Conservation (phyloP, 2,329 filamentous ascomycete genomes). For the Endothia cerciana region DNA sequence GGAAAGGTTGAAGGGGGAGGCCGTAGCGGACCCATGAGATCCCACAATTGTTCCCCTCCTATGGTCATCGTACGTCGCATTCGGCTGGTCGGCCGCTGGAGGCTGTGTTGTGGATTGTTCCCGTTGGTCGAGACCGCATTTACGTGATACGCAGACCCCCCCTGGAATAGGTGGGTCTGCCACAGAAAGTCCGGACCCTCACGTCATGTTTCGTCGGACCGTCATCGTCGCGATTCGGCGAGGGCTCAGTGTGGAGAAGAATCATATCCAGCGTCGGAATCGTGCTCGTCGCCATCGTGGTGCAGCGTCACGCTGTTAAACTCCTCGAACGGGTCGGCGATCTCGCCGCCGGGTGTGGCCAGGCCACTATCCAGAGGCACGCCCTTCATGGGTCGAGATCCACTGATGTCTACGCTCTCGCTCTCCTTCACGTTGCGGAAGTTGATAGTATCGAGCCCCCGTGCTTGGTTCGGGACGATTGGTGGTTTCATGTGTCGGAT, state of each 20-base stretch:
- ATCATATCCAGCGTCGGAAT: constrained; percentile 37
- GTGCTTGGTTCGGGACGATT: constrained; percentile 89
- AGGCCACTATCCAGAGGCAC: constrained; percentile 86
- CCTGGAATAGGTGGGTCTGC: constrained; percentile 6
- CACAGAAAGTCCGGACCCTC: background rate
- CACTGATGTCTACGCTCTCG: constrained; percentile 85
- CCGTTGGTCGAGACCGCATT: constrained; percentile 5
- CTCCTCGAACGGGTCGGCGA: constrained; percentile 89
- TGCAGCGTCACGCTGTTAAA: constrained; percentile 98
- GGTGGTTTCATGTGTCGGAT: constrained; percentile 98
- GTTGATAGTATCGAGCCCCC: constrained; percentile 91
- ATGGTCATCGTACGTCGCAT: background rate
- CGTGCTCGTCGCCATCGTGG: constrained; percentile 85
- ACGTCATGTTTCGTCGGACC: background rate
- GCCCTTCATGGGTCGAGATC: constrained; percentile 67
- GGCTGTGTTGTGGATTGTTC: constrained; percentile 1
- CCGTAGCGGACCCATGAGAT: background rate
- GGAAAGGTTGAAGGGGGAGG: constrained; percentile 9
- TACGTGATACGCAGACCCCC: background rate
- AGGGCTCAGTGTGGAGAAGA: constrained; percentile 25
- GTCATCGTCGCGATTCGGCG: background rate
- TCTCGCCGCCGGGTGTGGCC: constrained; percentile 80
- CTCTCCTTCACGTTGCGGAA: constrained; percentile 98
- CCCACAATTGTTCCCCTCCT: background rate
- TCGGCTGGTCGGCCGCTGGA: background rate